Base-by-base conservation (phyloP, 2,329 filamentous ascomycete species). In the Penicillium italicum region DNA sequence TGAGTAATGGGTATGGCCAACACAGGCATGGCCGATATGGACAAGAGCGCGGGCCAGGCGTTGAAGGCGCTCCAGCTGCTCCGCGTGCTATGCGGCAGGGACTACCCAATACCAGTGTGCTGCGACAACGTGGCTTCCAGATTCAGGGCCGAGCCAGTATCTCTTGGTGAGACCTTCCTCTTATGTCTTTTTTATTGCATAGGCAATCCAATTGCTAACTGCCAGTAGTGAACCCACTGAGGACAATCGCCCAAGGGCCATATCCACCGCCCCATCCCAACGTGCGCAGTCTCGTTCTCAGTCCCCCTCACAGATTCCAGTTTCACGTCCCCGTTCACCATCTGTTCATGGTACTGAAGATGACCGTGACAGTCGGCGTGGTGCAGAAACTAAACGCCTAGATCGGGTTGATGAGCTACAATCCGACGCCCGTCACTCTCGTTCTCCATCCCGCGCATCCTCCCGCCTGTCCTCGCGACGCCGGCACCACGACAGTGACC, bases 31-130 rank as follows among this genome's bases (percentile, higher is more conserved):
- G 76, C 60, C 71, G 76, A 66, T 74, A 74, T 44, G 72, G 71
- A 30, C 76, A 72, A 40, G 73, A 76, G 64, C 77, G 77, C 55
- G 80, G 80, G 55, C 75, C 90, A 81, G 82, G 82, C 36, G 82
- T 85, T 50, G 78, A 78, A 68, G 83, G 83, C 76, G 94, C 94
- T 28, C 94, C 94, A 28, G 96, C 89, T 52, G 94, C 92, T 10
- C 94, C 94, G 45, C 92, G 94, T 75, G 94, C 94, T 18, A 96
- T 97, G 90, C 84, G 93, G 60, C 88, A 94, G 74, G 91, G 91
- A 30, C 79, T 91, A 11, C 89, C 90, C 49, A 95, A 95, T 72
- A 92, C 87, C 55, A 90, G 89, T 63, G 82, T 89, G 50, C 82
- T 86, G 61, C 83, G 88, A 65, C 74, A 80, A 71, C 86, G 71